A percentile compares a stretch with the other conserved stretches of the same genome.
Conservation (phyloP, 2,329 filamentous ascomycete species). For the Trichoderma asperellum region DNA sequence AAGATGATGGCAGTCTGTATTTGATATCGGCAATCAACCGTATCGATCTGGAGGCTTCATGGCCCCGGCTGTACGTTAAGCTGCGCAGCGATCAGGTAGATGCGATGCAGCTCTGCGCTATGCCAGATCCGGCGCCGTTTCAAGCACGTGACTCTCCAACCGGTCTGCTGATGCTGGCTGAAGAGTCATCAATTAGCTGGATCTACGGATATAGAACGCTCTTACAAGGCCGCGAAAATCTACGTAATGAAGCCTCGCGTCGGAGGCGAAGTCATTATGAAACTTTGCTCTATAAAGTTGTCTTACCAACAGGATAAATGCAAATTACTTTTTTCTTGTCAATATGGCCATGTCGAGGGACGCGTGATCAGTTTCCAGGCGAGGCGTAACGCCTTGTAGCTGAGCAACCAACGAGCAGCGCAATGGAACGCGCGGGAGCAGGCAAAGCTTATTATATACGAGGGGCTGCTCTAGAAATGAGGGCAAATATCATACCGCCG, state of each 20-base stretch:
- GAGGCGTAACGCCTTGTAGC: background rate
- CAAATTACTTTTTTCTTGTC: background rate
- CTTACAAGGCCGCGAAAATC: background rate
- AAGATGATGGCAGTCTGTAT: background rate
- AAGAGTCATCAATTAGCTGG: background rate
- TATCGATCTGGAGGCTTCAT: background rate
- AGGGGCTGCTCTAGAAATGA: background rate
- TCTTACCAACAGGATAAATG: background rate
- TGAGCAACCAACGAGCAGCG: background rate
- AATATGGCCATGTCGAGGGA: background rate
- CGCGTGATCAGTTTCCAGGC: background rate
- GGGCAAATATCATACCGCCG: background rate
- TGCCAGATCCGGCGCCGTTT: background rate
- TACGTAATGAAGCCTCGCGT: background rate
- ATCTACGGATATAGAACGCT: background rate
- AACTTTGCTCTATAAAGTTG: background rate
- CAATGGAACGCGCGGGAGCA: slow-evolving; percentile 1
- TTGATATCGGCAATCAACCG: background rate
- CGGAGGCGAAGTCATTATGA: background rate
- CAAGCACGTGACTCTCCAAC: background rate
- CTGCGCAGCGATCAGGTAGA: background rate
- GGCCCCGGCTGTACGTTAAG: no score
- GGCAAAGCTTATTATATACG: background rate
- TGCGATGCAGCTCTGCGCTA: background rate
- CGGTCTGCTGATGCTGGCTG: background rate